Evolutionary conservation across 2,329 filamentous ascomycete genomes (phyloP), one percentile per base, ranked within the genome.

Genomic region (Myriosclerotinia curreyana): DNA sequence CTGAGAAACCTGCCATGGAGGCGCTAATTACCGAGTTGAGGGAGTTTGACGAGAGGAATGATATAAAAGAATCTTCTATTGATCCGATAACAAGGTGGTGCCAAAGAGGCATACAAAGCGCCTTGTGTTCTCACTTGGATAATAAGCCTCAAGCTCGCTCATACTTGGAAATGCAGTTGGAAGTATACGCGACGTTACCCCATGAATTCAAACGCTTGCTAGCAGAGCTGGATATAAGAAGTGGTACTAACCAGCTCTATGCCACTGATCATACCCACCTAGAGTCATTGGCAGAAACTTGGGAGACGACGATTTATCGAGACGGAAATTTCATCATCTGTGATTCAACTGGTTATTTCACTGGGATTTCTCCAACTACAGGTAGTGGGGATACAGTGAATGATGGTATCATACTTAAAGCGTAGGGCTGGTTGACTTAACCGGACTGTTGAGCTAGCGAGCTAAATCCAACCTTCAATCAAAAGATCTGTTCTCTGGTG

Each of bases 131-230:
- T 5, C 28, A n/a, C 3, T 28, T 56, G 6, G 11, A 15, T 11
- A 1, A 3, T 4, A 8, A 3, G 3, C 0, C 0, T 34, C 28
- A 5, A 20, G 3, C 1, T 9, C 14, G n/a, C 46, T 2, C 6
- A 6, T 22, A 22, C 28, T 9, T 56, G 3, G 4, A 15, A 9
- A 14, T 34, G 14, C 20, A 34, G 34, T 20, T 34, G 1, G 0
- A n/a, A 15, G 20, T 28, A 22, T 56, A 46, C 8, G 20, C 12
- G 20, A 12, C 15, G 11, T 11, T 56, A 5, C 40, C 40, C 1
- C 14, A 46, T 5, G 40, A 56, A 1, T 22, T 56, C 6, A 46
- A 22, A 34, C 20, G 40, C 28, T 22, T 56, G 8, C 34, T 58
- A 34, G 40, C 40, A 3, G 54, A 58, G 14, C 3, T 48, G 7